phyloP scores from a whole-genome alignment of 768 basidiomycete species.

The Collybia mongolica region DNA sequence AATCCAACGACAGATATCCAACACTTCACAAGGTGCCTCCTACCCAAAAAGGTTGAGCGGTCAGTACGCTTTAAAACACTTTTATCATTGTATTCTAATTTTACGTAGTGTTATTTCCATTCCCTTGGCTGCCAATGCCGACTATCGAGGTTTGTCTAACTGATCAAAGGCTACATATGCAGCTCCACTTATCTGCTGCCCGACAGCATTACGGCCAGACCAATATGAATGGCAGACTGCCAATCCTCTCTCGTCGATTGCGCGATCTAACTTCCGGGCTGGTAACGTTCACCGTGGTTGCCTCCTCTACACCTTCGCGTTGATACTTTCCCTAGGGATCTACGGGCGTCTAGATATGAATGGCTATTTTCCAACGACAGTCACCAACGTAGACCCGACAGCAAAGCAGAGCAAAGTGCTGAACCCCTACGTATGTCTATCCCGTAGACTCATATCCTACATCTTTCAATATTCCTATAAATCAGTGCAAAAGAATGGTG shows the following conservation, averaged over 20 bases:
- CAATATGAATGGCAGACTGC: slow-evolving; percentile 59
- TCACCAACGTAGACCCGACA: slow-evolving; percentile 76
- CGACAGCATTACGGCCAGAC: slow-evolving; percentile 39
- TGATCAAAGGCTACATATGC: slow-evolving; percentile 31
- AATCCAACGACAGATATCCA: slow-evolving; percentile 52
- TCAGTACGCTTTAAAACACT: slow-evolving; percentile 22
- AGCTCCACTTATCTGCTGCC: not conserved
- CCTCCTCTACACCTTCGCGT: not conserved
- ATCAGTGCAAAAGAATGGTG: slow-evolving; percentile 68
- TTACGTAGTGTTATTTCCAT: slow-evolving; percentile 56
- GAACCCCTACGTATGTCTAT: slow-evolving; percentile 54
- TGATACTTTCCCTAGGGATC: slow-evolving; percentile 27
- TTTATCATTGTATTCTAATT: not conserved
- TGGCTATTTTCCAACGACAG: slow-evolving; percentile 66
- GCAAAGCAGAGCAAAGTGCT: slow-evolving; percentile 76
- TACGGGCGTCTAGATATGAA: slow-evolving; percentile 59
- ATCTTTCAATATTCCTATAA: not conserved
- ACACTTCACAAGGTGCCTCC: slow-evolving; percentile 61
- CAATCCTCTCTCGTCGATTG: slow-evolving; percentile 60
- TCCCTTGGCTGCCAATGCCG: slow-evolving; percentile 55
- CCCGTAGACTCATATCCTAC: not conserved
- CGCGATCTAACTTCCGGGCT: slow-evolving; percentile 46
- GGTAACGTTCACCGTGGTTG: slow-evolving; percentile 30
- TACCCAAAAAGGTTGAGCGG: slow-evolving; percentile 56
- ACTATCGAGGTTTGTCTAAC: slow-evolving; percentile 41